A percentile compares a stretch with the other conserved stretches of the same genome.
Conservation (phyloP, 225 moss, liverwort and hornwort genomes). For the Rhytidiadelphus loreus region DNA sequence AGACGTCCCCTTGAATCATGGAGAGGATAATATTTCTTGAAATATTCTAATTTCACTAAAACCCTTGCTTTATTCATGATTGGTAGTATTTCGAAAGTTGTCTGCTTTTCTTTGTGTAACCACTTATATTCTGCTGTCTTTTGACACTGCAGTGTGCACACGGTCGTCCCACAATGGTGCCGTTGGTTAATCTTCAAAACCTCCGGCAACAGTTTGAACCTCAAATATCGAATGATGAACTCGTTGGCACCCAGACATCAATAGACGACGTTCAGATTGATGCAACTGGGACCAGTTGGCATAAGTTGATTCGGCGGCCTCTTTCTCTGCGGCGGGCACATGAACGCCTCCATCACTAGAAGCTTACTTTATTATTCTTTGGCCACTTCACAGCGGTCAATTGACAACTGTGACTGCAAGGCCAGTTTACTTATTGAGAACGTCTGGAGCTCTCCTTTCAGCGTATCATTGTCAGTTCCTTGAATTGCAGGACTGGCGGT, state of each 20-base stretch:
- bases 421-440: background rate
- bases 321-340: slow-evolving; percentile 48
- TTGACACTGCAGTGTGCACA: slow-evolving; percentile 77
- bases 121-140: background rate
- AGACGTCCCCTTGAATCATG: background rate
- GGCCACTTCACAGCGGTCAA: background rate
- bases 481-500: background rate
- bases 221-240: background rate
- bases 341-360: slow-evolving; percentile 25
- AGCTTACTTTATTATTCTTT: background rate
- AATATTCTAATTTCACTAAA: background rate
- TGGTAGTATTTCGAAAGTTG: background rate
- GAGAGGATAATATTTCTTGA: background rate
- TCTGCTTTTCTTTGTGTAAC: background rate
- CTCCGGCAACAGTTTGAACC: slow-evolving; percentile 38
- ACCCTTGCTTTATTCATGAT: background rate
- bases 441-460: background rate
- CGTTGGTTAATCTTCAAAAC: slow-evolving; percentile 58
- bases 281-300: slow-evolving; percentile 18
- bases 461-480: background rate
- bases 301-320: slow-evolving; percentile 23
- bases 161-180: slow-evolving; percentile 97
- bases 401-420: background rate
- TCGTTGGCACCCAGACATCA: background rate
- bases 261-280: background rate